Percentiles rank a stretch among this genome's conserved stretches.
Evolutionary conservation across 1,139 yeast genomes (phyloP).

Genomic region (Pichia sp.): DNA sequence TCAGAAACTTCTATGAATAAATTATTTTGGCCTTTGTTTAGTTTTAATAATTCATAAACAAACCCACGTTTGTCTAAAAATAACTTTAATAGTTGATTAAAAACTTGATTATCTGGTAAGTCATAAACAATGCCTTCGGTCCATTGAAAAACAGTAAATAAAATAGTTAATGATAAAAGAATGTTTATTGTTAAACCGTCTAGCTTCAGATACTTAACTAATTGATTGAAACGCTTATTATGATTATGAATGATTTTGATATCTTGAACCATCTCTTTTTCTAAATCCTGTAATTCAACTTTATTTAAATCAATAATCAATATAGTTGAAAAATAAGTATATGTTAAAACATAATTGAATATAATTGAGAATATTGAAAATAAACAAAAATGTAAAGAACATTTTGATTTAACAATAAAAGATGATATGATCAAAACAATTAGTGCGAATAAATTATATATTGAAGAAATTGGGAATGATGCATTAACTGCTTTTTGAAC

Average conservation of each 20-base stretch:
- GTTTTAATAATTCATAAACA: conserved; percentile 21
- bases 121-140: conserved; percentile 1
- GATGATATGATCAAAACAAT: conserved; percentile 10
- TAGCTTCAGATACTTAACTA: too few species aligned
- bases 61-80: conserved; percentile 28
- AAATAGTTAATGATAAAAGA: not conserved
- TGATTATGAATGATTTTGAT: too few species aligned
- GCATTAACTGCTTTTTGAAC: conserved; percentile 1
- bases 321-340: conserved; percentile 59
- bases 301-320: conserved; percentile 62
- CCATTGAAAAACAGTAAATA: conserved; percentile 3
- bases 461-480: conserved; percentile 6
- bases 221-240: too few species aligned
- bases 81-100: conserved; percentile 20
- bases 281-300: conserved; percentile 52
- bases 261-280: too few species aligned
- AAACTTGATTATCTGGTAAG: not conserved
- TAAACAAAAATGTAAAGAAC: conserved; percentile 31
- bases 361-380: conserved; percentile 30
- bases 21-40: not conserved
- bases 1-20: conserved; percentile 5
- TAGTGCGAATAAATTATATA: not conserved
- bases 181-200: too few species aligned
- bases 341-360: conserved; percentile 53
- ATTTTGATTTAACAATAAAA: conserved; percentile 26